Evolutionary conservation across 2,329 filamentous ascomycete species (phyloP).

Genomic region (Lecanicillium sp.): DNA sequence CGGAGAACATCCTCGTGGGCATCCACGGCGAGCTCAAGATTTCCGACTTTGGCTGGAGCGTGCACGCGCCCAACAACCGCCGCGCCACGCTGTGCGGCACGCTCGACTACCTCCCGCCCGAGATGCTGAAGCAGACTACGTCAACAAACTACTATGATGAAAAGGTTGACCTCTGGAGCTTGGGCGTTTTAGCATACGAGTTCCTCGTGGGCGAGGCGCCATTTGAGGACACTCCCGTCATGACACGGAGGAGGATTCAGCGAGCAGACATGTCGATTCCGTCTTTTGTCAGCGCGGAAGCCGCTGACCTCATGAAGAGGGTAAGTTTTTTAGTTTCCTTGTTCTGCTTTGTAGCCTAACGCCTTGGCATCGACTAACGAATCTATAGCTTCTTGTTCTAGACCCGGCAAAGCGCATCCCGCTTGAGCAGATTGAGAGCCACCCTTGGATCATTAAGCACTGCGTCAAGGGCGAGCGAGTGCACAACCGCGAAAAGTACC

Average conservation of each 20-base stretch:
- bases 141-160: constrained; percentile 87
- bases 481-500: constrained; percentile 39
- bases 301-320: constrained; percentile 84
- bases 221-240: constrained; percentile 90
- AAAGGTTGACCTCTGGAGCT: constrained; percentile 93
- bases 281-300: constrained; percentile 82
- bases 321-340: constrained; percentile 39
- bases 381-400: constrained; percentile 66
- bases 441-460: constrained; percentile 97
- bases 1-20: constrained; percentile 91
- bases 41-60: constrained; percentile 96
- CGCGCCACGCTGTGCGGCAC: constrained; percentile 95
- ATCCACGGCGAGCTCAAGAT: constrained; percentile 98
- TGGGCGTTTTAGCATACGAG: constrained; percentile 93
- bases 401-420: constrained; percentile 91
- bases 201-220: constrained; percentile 94
- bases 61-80: constrained; percentile 91
- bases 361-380: background rate
- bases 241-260: constrained; percentile 87
- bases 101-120: constrained; percentile 91
- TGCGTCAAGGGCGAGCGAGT: constrained; percentile 61
- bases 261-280: constrained; percentile 89
- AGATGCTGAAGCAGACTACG: constrained; percentile 84
- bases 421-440: constrained; percentile 77
- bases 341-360: background rate